Base-by-base conservation (phyloP, 1,139 yeast genomes). In the Saccharomycopsis hybrid region DNA sequence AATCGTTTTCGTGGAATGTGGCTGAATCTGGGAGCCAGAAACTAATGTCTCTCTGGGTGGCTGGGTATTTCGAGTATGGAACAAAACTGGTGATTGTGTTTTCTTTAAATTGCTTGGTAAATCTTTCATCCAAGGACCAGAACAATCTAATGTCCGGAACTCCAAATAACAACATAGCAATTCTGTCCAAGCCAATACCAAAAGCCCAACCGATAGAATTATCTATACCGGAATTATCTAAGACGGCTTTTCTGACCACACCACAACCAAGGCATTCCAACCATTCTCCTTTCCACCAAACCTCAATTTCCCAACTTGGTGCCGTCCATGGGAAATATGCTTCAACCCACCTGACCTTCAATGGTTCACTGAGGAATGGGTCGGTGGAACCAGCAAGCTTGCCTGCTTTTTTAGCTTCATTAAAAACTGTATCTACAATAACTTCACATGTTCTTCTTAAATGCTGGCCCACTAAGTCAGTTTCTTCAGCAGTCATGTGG, bases 251-350 rank as follows among this genome's bases (percentile, higher is more conserved):
- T 59, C 80, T 81, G 3, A 89, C 96, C 45, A 92, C 75, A 29
- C 99, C 99, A 66, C 96, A 87, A 1, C 99, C 99, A 62, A 96
- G 88, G 65, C 96, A 82, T 68, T 92, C 99, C 41, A 92, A 73
- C 98, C 98, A 94, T 59, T 90, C 96, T 41, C 95, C 96, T 64
- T 90, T 87, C 97, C 97, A 94, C 94, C 95, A 90, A 4, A 92
- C 96, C 66, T 92, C 99, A 58, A 94, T 88, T 62, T 92, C 97
- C 92, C 96, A 92, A 35, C 96, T 87, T 4, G 99, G 99, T 1
- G 95, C 81, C 2, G 99, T 92, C 97, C 97, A 92, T 3, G 99
- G 99, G 70, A 92, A 92, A 61, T 83, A 88, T 0, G 95, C 96
- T 62, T 87, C 95, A 33, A 89, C 86, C 99, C 99, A 92, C 57